phyloP scores from a whole-genome alignment of 2,329 filamentous ascomycete genomes.

The Periconia macrospinosa region DNA sequence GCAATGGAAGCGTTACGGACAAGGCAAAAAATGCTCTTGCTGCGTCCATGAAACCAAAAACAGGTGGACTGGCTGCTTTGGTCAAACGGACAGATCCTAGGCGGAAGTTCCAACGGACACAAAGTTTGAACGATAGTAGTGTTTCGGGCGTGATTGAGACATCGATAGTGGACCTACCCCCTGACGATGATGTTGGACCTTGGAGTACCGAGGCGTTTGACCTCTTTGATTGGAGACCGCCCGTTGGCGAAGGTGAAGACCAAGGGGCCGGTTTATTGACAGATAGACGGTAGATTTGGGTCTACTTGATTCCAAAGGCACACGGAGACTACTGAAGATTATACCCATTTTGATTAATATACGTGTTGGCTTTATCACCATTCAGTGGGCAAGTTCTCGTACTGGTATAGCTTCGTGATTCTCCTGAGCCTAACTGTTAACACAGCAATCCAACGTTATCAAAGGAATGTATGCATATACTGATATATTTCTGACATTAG shows the following conservation, averaged over 20 bases:
- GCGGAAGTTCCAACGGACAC: conserved; percentile 28
- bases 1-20: neutral
- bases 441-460: no score
- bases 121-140: conserved; percentile 27
- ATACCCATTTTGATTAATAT: no score
- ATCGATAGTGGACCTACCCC: conserved; percentile 39
- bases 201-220: conserved; percentile 73
- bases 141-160: conserved; percentile 13
- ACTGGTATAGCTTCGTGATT: no score
- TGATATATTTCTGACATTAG: no score
- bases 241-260: conserved; percentile 12
- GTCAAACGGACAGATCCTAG: conserved; percentile 36
- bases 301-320: neutral
- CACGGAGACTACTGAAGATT: no score
- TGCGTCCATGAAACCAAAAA: conserved; percentile 11
- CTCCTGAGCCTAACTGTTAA: no score
- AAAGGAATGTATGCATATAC: no score
- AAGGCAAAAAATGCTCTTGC: neutral
- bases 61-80: conserved; percentile 25
- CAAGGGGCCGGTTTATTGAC: conserved; percentile 12
- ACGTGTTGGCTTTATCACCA: no score
- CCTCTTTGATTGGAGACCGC: conserved; percentile 64
- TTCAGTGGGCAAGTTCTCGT: no score
- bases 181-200: conserved; percentile 60
- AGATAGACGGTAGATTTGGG: conserved; percentile 2